phyloP scores from a whole-genome alignment of 106 monocot species.

The Chionographis japonica region DNA sequence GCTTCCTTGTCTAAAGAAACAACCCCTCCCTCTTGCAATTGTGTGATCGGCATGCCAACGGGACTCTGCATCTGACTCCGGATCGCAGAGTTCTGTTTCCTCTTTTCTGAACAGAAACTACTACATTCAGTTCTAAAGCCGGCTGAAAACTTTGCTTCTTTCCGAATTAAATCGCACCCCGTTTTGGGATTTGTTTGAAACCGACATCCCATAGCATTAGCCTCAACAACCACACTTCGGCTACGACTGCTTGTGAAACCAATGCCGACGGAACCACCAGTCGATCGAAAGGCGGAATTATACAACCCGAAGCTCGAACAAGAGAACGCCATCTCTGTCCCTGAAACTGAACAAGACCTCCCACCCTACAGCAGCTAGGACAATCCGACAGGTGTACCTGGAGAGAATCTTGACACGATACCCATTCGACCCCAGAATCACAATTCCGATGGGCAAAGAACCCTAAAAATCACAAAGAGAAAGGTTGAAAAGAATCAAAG shows the following conservation, averaged over 20 bases:
- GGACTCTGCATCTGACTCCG: slow-evolving; percentile 18
- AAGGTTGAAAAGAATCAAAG: too few species aligned
- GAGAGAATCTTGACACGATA: too few species aligned
- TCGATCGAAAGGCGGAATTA: neutral
- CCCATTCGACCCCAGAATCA: too few species aligned
- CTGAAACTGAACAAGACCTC: neutral
- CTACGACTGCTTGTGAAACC: neutral
- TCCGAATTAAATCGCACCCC: slow-evolving; percentile 3
- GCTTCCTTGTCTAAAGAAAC: slow-evolving; percentile 9
- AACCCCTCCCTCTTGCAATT: slow-evolving; percentile 5
- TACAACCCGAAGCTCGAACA: slow-evolving; percentile 13
- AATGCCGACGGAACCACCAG: neutral
- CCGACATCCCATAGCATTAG: neutral
- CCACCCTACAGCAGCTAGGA: too few species aligned
- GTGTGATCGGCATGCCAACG: neutral
- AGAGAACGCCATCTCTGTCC: slow-evolving; percentile 16
- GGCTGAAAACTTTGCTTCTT: slow-evolving; percentile 1
- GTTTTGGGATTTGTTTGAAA: neutral
- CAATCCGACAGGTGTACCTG: too few species aligned
- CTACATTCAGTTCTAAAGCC: neutral
- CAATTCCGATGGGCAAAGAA: too few species aligned
- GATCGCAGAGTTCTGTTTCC: neutral
- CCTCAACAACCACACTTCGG: neutral
- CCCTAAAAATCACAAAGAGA: too few species aligned
- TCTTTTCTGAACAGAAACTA: neutral